These are phyloP conservation scores for Castanospermum australe DNA, from an alignment of 306 rosid species.

Conservation along the genomic window DNA sequence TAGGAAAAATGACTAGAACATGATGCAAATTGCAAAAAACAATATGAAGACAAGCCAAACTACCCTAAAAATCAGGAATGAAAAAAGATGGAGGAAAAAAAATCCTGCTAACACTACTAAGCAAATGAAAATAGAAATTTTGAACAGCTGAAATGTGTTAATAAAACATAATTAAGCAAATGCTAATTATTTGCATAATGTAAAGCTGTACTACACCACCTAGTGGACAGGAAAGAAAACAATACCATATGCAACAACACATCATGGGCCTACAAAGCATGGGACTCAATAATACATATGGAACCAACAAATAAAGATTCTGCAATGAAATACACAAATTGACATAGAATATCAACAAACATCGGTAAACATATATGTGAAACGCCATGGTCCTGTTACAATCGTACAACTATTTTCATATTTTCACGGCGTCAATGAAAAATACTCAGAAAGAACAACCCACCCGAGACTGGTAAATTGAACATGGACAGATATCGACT, in stretches of 20 bases:
- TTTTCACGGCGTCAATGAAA: slow-evolving; percentile 17
- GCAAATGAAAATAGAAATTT: background rate
- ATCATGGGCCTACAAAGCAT: slow-evolving; percentile 59
- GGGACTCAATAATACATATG: slow-evolving; percentile 53
- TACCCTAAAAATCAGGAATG: background rate
- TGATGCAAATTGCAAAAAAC: slow-evolving; percentile 11
- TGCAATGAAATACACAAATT: slow-evolving; percentile 40
- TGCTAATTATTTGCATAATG: slow-evolving; percentile 33
- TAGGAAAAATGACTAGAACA: slow-evolving; percentile 20
- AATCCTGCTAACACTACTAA: background rate
- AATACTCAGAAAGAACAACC: slow-evolving; percentile 7
- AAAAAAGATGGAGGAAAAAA: background rate
- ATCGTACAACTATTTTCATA: slow-evolving; percentile 4
- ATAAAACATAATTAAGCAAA: slow-evolving; percentile 11
- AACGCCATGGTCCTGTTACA: background rate
- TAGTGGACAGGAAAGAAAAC: slow-evolving; percentile 37
- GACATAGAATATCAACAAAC: slow-evolving; percentile 27
- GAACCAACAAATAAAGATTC: slow-evolving; percentile 53
- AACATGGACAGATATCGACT: slow-evolving; percentile 26
- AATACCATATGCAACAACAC: slow-evolving; percentile 53
- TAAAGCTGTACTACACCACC: slow-evolving; percentile 48
- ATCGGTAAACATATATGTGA: background rate
- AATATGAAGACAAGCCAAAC: slow-evolving; percentile 15
- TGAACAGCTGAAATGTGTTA: slow-evolving; percentile 18
- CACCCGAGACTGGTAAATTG: slow-evolving; percentile 25